These are phyloP conservation scores for Macrophomina phaseolina DNA, from an alignment of 2,329 filamentous ascomycete species.

Conservation along the genomic window DNA sequence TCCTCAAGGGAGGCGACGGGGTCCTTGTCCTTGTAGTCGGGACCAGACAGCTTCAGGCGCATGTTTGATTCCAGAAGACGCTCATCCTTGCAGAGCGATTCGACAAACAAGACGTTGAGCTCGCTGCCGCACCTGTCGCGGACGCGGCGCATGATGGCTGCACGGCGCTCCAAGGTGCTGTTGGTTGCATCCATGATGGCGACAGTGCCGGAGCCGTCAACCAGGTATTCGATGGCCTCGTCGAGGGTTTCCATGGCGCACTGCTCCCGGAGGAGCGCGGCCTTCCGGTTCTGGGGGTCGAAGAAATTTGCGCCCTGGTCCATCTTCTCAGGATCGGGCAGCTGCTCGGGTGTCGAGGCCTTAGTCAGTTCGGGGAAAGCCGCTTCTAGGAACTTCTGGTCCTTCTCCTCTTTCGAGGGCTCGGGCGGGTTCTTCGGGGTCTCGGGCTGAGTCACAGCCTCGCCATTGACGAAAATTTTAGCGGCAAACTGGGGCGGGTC, in stretches of 20 bases:
- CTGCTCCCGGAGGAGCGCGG: constrained; percentile 84
- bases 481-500: constrained; percentile 49
- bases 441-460: constrained; percentile 48
- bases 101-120: constrained; percentile 91
- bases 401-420: constrained; percentile 30
- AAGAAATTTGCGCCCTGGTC: constrained; percentile 96
- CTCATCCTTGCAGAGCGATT: constrained; percentile 88
- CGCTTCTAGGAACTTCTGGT: constrained; percentile 38
- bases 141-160: constrained; percentile 83
- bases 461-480: constrained; percentile 65
- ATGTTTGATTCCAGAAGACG: constrained; percentile 91
- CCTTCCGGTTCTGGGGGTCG: constrained; percentile 83
- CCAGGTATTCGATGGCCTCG: constrained; percentile 87
- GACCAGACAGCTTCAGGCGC: constrained; percentile 93
- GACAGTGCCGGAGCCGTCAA: constrained; percentile 81
- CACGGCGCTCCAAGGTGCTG: constrained; percentile 85
- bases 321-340: constrained; percentile 59
- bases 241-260: constrained; percentile 91
- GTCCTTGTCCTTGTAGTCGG: constrained; percentile 95
- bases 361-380: constrained; percentile 41
- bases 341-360: constrained; percentile 30
- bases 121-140: constrained; percentile 80
- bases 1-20: constrained; percentile 82
- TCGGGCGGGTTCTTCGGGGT: constrained; percentile 35
- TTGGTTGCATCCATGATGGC: constrained; percentile 98